Conservation (phyloP, 495 filamentous ascomycete species). For the Penicillium longicatenatum region DNA sequence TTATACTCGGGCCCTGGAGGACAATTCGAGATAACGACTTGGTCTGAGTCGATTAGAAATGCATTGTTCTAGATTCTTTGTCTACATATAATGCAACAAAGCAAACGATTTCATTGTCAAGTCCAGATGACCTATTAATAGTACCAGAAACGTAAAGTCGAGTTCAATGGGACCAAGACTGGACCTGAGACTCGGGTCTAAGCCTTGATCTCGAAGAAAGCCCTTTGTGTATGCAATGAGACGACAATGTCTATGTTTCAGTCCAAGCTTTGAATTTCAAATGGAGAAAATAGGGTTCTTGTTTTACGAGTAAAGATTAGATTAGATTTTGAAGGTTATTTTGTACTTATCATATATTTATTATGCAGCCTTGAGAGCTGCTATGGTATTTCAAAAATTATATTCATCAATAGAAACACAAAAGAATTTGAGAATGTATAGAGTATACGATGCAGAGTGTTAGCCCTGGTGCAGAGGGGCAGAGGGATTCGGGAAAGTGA, state of each 20-base stretch:
- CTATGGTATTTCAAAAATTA: no score
- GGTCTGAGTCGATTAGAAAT: background rate
- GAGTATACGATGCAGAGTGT: no score
- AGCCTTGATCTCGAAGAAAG: background rate
- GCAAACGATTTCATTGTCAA: background rate
- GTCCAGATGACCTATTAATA: background rate
- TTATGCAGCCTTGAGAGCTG: no score
- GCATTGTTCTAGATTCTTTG: background rate
- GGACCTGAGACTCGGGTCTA: background rate
- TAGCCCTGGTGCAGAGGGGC: no score
- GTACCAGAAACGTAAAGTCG: background rate
- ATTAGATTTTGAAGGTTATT: no score
- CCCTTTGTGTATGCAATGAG: slow-evolving; percentile 6
- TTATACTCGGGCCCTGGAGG: background rate
- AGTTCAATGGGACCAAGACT: background rate
- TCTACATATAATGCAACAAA: slow-evolving; percentile 1
- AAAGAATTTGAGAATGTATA: no score
- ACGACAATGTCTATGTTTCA: background rate
- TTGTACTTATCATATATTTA: no score
- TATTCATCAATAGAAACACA: no score
- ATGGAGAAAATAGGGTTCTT: no score
- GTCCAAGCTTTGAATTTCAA: background rate
- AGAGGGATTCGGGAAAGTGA: no score
- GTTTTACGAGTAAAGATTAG: no score
- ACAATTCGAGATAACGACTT: background rate